These are phyloP conservation scores for Fragaria ananassa DNA, from an alignment of 306 rosid species.

Conservation along the genomic window DNA sequence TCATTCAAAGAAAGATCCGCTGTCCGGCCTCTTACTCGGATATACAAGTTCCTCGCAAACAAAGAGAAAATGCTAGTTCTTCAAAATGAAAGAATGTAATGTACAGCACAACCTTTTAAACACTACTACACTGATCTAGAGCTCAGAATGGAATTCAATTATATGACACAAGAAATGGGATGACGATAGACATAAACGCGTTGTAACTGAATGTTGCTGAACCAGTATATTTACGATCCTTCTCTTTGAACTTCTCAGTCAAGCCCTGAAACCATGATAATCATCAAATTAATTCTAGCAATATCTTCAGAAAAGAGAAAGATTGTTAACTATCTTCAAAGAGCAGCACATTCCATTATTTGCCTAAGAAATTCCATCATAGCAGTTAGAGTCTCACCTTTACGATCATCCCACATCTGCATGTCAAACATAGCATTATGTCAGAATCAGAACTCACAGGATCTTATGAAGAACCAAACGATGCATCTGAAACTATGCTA, in stretches of 20 bases:
- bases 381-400: slow-evolving; percentile 50
- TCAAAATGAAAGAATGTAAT: neutral
- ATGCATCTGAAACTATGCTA: neutral
- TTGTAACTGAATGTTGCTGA: slow-evolving; percentile 64
- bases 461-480: neutral
- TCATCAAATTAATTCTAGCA: neutral
- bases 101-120: neutral
- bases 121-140: neutral
- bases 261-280: slow-evolving; percentile 57
- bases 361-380: neutral
- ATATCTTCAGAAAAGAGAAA: neutral
- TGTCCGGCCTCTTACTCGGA: neutral
- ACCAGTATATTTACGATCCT: slow-evolving; percentile 60
- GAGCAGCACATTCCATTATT: neutral
- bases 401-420: slow-evolving; percentile 87
- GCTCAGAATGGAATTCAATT: slow-evolving; percentile 34
- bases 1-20: neutral
- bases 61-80: neutral
- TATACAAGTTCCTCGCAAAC: neutral
- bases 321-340: neutral
- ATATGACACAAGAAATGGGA: slow-evolving; percentile 80
- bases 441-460: slow-evolving; percentile 28
- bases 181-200: slow-evolving; percentile 64
- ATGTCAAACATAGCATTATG: slow-evolving; percentile 27
- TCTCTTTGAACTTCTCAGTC: slow-evolving; percentile 87